Conservation (phyloP, 2,329 filamentous ascomycete genomes). For the Sclerotinia spermophila region DNA sequence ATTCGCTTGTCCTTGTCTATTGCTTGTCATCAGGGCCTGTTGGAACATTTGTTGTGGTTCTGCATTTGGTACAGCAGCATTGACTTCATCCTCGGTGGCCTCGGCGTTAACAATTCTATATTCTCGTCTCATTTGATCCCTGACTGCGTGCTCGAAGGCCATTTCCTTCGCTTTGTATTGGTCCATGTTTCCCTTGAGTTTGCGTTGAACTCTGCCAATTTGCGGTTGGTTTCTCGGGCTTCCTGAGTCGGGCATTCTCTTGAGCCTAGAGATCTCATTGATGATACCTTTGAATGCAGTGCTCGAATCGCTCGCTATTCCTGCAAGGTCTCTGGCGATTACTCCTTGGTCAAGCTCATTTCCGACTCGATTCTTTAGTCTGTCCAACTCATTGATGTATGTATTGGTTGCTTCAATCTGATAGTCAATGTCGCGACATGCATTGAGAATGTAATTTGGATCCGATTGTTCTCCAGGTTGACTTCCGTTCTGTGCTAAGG, state of each 20-base stretch:
- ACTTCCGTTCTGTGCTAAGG: constrained; percentile 45
- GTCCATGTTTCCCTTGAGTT: constrained; percentile 76
- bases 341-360: constrained; percentile 59
- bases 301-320: constrained; percentile 76
- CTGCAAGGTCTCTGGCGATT: constrained; percentile 58
- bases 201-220: constrained; percentile 74
- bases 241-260: constrained; percentile 73
- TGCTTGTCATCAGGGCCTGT: constrained; percentile 78
- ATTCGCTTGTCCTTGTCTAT: constrained; percentile 76
- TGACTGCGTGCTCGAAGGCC: constrained; percentile 73
- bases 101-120: constrained; percentile 86
- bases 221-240: constrained; percentile 72
- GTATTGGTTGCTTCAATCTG: constrained; percentile 71
- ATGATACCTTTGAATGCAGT: constrained; percentile 36
- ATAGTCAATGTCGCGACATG: constrained; percentile 75
- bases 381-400: constrained; percentile 68
- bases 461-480: constrained; percentile 50
- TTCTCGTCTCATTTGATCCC: constrained; percentile 82
- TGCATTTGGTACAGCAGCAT: constrained; percentile 71
- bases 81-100: constrained; percentile 73
- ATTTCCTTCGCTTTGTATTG: constrained; percentile 78
- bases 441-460: constrained; percentile 76
- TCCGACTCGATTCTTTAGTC: constrained; percentile 61
- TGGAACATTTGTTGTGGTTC: constrained; percentile 74
- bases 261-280: constrained; percentile 64